Evolutionary conservation across 2,329 filamentous ascomycete genomes (phyloP), one percentile per base, ranked within the genome.

Genomic region (Aspergillus tubingensis): DNA sequence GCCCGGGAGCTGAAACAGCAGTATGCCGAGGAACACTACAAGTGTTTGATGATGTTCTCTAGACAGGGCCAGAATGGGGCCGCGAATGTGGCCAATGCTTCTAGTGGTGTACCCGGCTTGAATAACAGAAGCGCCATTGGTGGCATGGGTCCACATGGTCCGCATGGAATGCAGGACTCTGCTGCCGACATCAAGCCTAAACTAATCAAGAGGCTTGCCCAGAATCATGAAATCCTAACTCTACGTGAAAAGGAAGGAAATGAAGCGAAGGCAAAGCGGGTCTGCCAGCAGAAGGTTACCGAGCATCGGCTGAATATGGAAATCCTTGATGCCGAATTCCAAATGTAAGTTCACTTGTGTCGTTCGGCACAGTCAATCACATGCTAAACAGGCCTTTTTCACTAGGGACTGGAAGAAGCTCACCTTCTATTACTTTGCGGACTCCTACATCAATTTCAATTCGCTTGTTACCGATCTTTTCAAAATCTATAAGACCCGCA

Each of bases 381-480:
- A 17, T 17, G 21, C 49, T 59, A 47, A 36, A 13, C 5, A 59
- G 3, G 6, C 49, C 4, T n/a, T 27, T 15, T 43, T 43, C 13
- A 63, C 59, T 68, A 97, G 94, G 88, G 95, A 99, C 75, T 97
- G 92, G 88, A 96, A 98, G 80, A 99, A 99, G 76, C 81, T 99
- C 58, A 99, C 96, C 0, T 98, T 98, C 78, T 99, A 97, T 81
- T 99, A 98, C 79, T 99, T 97, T 74, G 94, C 95, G 57, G 93
- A 97, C 72, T 88, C 92, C 0, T 99, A 99, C 75, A 96, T 99
- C 82, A 98, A 98, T 80, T 99, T 99, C 84, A 99, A 99, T 75
- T 91, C 92, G 2, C 86, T 99, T 15, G 95, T 99, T 56, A 96
- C 93, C 0, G 95, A 99, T 74, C 83, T 99, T 11, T 99, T 98